Base-by-base conservation (phyloP, 2,329 filamentous ascomycete species). In the Aspergillus sp. region DNA sequence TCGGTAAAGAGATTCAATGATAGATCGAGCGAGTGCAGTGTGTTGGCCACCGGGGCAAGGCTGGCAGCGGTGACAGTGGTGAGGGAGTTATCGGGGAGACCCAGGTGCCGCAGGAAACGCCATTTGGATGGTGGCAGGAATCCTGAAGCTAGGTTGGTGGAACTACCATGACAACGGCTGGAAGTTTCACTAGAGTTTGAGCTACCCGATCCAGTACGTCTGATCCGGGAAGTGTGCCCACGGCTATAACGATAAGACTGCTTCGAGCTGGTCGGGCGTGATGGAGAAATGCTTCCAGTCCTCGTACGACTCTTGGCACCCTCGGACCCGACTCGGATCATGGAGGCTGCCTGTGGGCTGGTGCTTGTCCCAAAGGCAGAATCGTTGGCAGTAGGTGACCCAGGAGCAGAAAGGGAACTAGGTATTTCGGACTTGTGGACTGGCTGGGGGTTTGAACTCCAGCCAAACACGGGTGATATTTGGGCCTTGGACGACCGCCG, bases 1-100 rank as follows among this genome's bases (percentile, higher is more conserved):
- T 96, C 88, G n/a, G 82, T 83, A 65, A 98, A 95, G 29, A 95
- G 81, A 60, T 98, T 98, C 40, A 83, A 83, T 1, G 93, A 97
- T 37, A 98, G 73, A 64, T 98, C 93, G 42, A 98, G 77, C 0
- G 93, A 97, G 60, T 91, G 88, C 27, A 98, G 74, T 0, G 88
- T 95, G 58, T 89, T 89, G 33, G 90, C 84, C 40, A 98, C 76
- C 11, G 93, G 91, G 7, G 81, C 76, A 49, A 98, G 75, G 61
- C 90, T 89, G 39, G 81, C 71, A 5, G 83, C 78, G 33, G 85
- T 79, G 50, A 98, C 83, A 5, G 83, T 82, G 6, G 89, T 95
- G 50, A 98, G 75, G 7, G 86, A 85, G 67, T 97, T 98, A 62
- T 97, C 93, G 5, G 91, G 84, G 41, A 98, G 73, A 62, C 90